Evolutionary conservation across 768 basidiomycete species (phyloP), one percentile per base, ranked within the genome.

Genomic region (Russula vinacea): DNA sequence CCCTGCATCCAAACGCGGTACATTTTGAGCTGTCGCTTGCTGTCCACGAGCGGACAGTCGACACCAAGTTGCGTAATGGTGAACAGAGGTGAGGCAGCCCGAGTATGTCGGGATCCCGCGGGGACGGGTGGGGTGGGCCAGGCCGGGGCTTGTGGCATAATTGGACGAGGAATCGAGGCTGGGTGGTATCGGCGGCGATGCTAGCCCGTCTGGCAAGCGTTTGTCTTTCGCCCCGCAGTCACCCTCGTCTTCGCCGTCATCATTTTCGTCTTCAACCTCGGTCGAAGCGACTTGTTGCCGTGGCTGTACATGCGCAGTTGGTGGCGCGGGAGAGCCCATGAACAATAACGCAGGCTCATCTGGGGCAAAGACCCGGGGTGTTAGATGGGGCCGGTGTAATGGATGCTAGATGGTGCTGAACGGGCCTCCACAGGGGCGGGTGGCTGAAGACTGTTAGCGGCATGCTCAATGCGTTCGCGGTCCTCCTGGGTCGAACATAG

Each of bases 1-100:
- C 84, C 91, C 75, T 95, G 93, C 86, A 94, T 85, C 93, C 93
- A 96, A 0, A 94, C 89, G 52, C 97, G 80, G 73, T 96, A 98
- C 97, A 99, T 99, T 75, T 96, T 96, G 56, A 97, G 76, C 76
- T 94, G 90, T 62, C 92, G 80, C 76, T 97, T 98, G 52, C 97
- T 81, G 72, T 99, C 98, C 58, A 99, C 87, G 50, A 98, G 80
- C 61, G 98, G 76, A 9, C 94, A 80, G 77, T 98, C 97, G 8
- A 94, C 84, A 2, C 94, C 94, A 2, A 98, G 80, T 70, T 93
- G 90, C 62, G 87, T 84, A n/a, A 85, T 81, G n/a, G 79, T 72
- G 74, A 98, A 95, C 40, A 93, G 77, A 6, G 87, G 52, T 85
- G 84, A 1, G 80, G 70, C 16, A 79, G 60, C 53, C 57, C 50